These are phyloP conservation scores for Colletotrichum musicola DNA, from an alignment of 2,329 filamentous ascomycete species.

Conservation along the genomic window DNA sequence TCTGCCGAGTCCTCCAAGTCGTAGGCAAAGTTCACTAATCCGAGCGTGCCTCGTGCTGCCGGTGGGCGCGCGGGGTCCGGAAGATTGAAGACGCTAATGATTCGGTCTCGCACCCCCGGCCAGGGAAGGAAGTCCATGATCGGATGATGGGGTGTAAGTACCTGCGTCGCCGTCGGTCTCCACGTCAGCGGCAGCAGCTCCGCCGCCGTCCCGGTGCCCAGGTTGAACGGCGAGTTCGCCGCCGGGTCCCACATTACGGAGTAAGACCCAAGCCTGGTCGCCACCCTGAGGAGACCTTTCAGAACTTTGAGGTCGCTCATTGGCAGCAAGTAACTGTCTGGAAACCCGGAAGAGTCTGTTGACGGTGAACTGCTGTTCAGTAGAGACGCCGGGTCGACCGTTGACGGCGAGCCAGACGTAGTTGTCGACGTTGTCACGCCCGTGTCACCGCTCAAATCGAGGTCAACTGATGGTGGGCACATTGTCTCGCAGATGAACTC, in stretches of 20 bases:
- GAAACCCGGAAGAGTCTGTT: constrained; percentile 43
- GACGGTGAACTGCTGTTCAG: constrained; percentile 33
- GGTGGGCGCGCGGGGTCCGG: constrained; percentile 62
- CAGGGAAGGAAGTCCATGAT: constrained; percentile 70
- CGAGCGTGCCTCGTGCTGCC: constrained; percentile 59
- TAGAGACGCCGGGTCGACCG: constrained; percentile 32
- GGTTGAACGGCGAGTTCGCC: constrained; percentile 61
- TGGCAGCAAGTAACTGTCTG: constrained; percentile 63
- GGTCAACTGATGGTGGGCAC: background rate
- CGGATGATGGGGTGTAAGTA: constrained; percentile 66
- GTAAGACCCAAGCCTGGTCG: constrained; percentile 57
- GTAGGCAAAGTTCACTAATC: constrained; percentile 64
- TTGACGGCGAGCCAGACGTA: constrained; percentile 8
- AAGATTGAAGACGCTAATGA: constrained; percentile 64
- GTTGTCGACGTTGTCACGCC: background rate
- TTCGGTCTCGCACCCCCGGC: constrained; percentile 65
- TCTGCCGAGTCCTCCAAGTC: constrained; percentile 69
- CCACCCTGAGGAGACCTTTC: constrained; percentile 60
- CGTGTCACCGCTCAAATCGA: background rate
- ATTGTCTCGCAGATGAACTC: constrained; percentile 15
- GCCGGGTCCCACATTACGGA: constrained; percentile 60
- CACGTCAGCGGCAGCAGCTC: constrained; percentile 60
- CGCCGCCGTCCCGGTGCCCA: constrained; percentile 45
- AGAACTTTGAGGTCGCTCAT: constrained; percentile 63
- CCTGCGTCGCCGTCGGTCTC: constrained; percentile 64